phyloP scores from a whole-genome alignment of 2,329 filamentous ascomycete genomes.

The Scytalidium sp. region DNA sequence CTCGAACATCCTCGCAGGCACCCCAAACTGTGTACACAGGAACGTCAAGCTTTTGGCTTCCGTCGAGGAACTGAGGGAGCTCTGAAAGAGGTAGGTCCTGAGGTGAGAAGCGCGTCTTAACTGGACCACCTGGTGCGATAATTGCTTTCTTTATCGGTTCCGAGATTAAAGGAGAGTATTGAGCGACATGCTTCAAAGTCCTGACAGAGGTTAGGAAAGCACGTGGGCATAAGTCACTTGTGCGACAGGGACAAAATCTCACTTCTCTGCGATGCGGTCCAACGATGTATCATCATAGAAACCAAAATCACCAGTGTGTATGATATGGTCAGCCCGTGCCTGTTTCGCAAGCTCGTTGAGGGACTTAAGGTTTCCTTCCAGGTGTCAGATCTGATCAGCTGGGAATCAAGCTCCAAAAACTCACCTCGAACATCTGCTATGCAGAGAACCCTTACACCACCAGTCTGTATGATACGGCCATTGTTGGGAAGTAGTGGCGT shows the following conservation, averaged over 20 bases:
- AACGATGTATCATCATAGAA: slow-evolving; percentile 97
- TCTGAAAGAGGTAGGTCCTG: slow-evolving; percentile 89
- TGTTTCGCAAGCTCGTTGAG: slow-evolving; percentile 95
- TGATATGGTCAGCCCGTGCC: slow-evolving; percentile 93
- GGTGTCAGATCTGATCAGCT: slow-evolving; percentile 18
- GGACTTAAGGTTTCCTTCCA: slow-evolving; percentile 84
- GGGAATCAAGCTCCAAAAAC: slow-evolving; percentile 15
- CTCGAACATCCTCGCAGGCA: slow-evolving; percentile 95
- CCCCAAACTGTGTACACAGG: slow-evolving; percentile 99
- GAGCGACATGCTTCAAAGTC: slow-evolving; percentile 96
- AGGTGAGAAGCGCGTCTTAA: slow-evolving; percentile 81
- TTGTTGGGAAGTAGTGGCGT: slow-evolving; percentile 66
- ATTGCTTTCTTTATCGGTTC: slow-evolving; percentile 72
- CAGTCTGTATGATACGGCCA: slow-evolving; percentile 63
- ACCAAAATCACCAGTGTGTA: slow-evolving; percentile 98
- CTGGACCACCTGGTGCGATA: slow-evolving; percentile 65
- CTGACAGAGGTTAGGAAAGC: slow-evolving; percentile 42
- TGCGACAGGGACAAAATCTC: slow-evolving; percentile 31
- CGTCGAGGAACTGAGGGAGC: slow-evolving; percentile 82
- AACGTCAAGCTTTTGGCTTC: slow-evolving; percentile 86
- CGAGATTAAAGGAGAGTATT: slow-evolving; percentile 92
- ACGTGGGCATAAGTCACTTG: slow-evolving; percentile 12
- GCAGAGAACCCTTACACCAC: slow-evolving; percentile 64
- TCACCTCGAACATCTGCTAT: slow-evolving; percentile 71
- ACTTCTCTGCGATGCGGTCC: slow-evolving; percentile 98